These are phyloP conservation scores for Trapa incisa DNA, from an alignment of 345 rosid species.

Conservation along the genomic window DNA sequence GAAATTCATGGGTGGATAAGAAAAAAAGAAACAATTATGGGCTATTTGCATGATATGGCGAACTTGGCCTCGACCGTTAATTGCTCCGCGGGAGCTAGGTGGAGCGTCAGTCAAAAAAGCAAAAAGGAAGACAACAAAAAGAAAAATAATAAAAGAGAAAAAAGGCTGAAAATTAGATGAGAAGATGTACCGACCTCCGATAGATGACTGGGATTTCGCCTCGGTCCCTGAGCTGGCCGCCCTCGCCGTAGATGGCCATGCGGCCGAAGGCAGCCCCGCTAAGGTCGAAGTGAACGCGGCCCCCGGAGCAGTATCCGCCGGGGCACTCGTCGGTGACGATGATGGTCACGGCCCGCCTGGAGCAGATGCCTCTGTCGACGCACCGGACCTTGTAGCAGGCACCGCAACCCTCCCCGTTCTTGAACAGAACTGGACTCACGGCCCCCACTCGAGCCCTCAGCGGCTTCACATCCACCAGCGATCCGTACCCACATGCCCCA, in stretches of 20 bases:
- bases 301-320: conserved; percentile 47
- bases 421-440: conserved; percentile 75
- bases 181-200: conserved; percentile 26
- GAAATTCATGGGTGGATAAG: background rate
- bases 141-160: background rate
- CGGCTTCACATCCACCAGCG: conserved; percentile 79
- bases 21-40: background rate
- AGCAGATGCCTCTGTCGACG: conserved; percentile 58
- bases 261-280: conserved; percentile 97
- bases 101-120: background rate
- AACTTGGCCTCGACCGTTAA: conserved; percentile 5
- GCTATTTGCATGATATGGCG: background rate
- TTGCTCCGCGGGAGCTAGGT: no score
- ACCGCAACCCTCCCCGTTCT: conserved; percentile 85
- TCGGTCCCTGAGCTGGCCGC: conserved; percentile 49
- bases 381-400: conserved; percentile 84
- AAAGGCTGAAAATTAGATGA: background rate
- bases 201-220: conserved; percentile 57
- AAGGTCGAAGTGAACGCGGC: conserved; percentile 74
- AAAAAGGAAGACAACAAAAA: background rate
- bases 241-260: conserved; percentile 64
- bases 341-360: conserved; percentile 73
- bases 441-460: conserved; percentile 79
- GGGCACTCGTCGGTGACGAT: conserved; percentile 90
- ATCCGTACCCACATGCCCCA: conserved; percentile 96